Evolutionary conservation across 768 basidiomycete genomes (phyloP), one percentile per base, ranked within the genome.

Genomic region (Sarcomyxa edulis): DNA sequence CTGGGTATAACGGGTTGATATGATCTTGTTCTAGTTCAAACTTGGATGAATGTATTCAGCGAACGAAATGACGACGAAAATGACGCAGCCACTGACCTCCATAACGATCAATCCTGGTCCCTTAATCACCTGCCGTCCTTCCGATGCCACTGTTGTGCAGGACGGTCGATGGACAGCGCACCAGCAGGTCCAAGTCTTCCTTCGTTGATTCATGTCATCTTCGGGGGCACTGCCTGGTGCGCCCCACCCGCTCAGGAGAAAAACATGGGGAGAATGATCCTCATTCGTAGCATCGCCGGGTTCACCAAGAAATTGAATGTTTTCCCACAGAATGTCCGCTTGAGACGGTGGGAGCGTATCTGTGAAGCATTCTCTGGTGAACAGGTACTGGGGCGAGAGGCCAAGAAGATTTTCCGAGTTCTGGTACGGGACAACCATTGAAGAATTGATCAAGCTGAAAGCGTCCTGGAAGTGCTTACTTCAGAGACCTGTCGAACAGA

Each of bases 401-500:
- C 87, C 86, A 8, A 92, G 66, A n/a, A 90, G 55, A 45, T 84
- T 76, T 3, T 74, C 74, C 1, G 81, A 72, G 48, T 92, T 90
- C 84, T 90, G 45, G 16, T 6, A 5, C 27, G 30, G 11, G 14
- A 27, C 12, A 39, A 30, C 32, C 36, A 4, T 10, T 27, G 12
- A 38, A n/a, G 26, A 31, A 14, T 15, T 18, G 21, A 41, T n/a
- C n/a, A 21, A 6, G 6, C 3, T 18, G 7, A 16, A 18, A 26
- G 12, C 3, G 25, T n/a, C 3, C 31, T 18, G 29, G 6, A 22
- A n/a, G 9, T 9, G 47, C 62, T 39, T 53, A 84, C 86, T 68
- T 89, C 88, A 20, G 87, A 90, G 0, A 86, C 84, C 51, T 90
- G 88, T 9, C 78, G 71, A 25, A 91, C 84, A 6, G 70, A 47